phyloP scores from a whole-genome alignment of 2,329 filamentous ascomycete genomes.

The Aspergillus jensenii region DNA sequence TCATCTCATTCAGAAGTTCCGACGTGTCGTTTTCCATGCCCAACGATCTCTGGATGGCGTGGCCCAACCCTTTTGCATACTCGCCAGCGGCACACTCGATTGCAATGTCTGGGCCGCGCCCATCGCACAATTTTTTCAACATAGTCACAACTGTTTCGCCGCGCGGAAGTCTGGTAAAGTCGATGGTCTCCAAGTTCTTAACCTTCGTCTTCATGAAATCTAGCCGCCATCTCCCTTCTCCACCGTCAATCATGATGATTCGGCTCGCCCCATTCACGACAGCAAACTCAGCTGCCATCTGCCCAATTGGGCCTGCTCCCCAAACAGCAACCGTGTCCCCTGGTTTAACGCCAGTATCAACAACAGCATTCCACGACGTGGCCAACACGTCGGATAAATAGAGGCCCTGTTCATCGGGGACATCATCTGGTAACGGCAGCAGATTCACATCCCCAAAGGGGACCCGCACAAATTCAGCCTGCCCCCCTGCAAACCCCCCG shows the following conservation, averaged over 20 bases:
- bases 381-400: too few species aligned
- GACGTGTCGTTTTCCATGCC: constrained; percentile 83
- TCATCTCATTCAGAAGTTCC: constrained; percentile 57
- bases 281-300: constrained; percentile 69
- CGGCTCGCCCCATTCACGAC: constrained; percentile 70
- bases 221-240: too few species aligned
- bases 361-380: too few species aligned
- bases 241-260: constrained; percentile 75
- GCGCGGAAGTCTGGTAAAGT: too few species aligned
- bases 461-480: constrained; percentile 83
- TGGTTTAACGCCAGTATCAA: constrained; percentile 46
- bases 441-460: constrained; percentile 74
- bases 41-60: constrained; percentile 58
- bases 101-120: constrained; percentile 61
- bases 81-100: constrained; percentile 68
- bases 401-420: too few species aligned
- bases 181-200: too few species aligned
- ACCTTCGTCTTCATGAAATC: too few species aligned
- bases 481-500: constrained; percentile 81
- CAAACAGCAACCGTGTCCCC: constrained; percentile 79
- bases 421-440: too few species aligned
- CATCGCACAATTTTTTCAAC: too few species aligned
- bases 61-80: constrained; percentile 62
- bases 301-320: constrained; percentile 83
- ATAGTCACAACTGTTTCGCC: too few species aligned